A percentile compares a stretch with the other conserved stretches of the same genome.
Evolutionary conservation across 352 stramenopile genomes (phyloP).

Genomic region (Globisporangium sylvaticum): DNA sequence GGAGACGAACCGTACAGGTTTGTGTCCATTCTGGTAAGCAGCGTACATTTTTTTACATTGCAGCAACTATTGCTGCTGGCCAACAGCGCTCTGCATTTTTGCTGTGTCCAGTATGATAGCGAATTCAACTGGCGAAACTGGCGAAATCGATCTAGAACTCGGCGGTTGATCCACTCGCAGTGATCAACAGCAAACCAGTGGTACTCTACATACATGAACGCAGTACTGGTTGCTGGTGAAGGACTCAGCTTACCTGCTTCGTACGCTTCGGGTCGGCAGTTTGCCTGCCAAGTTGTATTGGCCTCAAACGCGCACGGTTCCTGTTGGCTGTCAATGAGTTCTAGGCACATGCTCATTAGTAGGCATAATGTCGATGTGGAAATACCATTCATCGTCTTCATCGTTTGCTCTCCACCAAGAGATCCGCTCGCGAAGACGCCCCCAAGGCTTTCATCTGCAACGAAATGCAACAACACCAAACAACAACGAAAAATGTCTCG

Average conservation of each 20-base stretch:
- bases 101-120: background rate
- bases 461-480: background rate
- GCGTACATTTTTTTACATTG: background rate
- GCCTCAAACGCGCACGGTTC: background rate
- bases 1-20: background rate
- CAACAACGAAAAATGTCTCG: background rate
- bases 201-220: background rate
- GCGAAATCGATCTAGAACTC: background rate
- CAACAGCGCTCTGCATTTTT: background rate
- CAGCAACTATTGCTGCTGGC: background rate
- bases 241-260: background rate
- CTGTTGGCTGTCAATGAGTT: background rate
- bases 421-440: background rate
- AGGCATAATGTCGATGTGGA: background rate
- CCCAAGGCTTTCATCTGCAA: background rate
- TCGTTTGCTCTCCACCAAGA: background rate
- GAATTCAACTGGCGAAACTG: background rate
- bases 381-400: background rate
- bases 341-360: background rate
- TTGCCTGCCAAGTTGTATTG: background rate
- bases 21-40: background rate
- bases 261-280: background rate
- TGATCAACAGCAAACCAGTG: background rate
- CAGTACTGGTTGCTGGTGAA: background rate
- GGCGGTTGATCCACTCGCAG: background rate